Percentiles rank a stretch among this genome's conserved stretches.
phyloP scores from a whole-genome alignment of 2,329 filamentous ascomycete species.

The Boeremia lycopersici region DNA sequence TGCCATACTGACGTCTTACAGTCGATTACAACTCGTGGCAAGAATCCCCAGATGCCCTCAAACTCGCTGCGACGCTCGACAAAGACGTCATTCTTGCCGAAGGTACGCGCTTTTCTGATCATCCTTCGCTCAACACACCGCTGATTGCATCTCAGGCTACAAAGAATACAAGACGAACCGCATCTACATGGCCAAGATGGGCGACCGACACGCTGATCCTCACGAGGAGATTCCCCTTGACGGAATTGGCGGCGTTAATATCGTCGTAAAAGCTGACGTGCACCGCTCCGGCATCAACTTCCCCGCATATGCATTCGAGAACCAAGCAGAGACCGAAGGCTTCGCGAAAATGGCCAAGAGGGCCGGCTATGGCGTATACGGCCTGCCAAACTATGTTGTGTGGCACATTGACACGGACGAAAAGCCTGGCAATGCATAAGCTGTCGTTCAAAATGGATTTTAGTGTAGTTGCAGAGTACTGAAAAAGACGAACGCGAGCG shows the following conservation, averaged over 20 bases:
- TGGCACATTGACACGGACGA: slow-evolving; percentile 99
- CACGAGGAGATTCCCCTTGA: slow-evolving; percentile 92
- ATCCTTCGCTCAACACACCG: background rate
- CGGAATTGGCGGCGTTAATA: slow-evolving; percentile 95
- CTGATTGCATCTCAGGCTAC: slow-evolving; percentile 68
- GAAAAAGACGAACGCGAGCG: background rate
- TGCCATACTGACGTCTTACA: slow-evolving; percentile 46
- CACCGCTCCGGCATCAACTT: slow-evolving; percentile 98
- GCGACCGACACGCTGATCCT: slow-evolving; percentile 90
- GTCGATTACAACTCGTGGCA: slow-evolving; percentile 99
- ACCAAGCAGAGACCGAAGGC: slow-evolving; percentile 97
- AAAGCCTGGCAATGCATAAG: slow-evolving; percentile 76
- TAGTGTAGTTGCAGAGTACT: background rate
- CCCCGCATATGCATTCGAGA: slow-evolving; percentile 94
- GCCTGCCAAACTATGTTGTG: slow-evolving; percentile 95
- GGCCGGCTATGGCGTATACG: slow-evolving; percentile 89
- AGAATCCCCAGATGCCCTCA: slow-evolving; percentile 83
- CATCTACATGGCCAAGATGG: slow-evolving; percentile 87
- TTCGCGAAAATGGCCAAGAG: slow-evolving; percentile 99
- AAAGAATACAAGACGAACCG: slow-evolving; percentile 91
- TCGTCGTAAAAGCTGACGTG: slow-evolving; percentile 96
- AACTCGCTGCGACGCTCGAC: slow-evolving; percentile 72
- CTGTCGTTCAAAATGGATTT: background rate
- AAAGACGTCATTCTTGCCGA: slow-evolving; percentile 88
- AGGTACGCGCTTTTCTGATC: slow-evolving; percentile 57